These are phyloP conservation scores for Alternaria gansuensis DNA, from an alignment of 2,329 filamentous ascomycete genomes.

Conservation along the genomic window DNA sequence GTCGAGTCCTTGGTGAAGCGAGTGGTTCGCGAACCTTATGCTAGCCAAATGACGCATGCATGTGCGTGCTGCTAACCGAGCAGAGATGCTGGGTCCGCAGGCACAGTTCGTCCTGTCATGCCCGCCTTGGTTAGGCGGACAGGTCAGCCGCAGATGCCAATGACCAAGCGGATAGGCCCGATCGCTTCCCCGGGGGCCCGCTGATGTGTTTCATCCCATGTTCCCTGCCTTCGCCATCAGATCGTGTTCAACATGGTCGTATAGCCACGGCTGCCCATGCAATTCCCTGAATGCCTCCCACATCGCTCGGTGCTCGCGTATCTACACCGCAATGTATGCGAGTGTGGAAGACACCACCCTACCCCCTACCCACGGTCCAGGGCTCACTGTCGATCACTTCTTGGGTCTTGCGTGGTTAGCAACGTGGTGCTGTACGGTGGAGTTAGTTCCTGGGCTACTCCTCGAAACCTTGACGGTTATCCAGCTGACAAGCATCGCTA, in stretches of 20 bases:
- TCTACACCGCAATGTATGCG: constrained; percentile 14
- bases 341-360: not conserved
- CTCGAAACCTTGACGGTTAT: constrained; percentile 3
- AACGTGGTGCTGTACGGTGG: constrained; percentile 1
- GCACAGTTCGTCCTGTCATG: constrained; percentile 24
- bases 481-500: constrained; percentile 6
- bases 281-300: constrained; percentile 7
- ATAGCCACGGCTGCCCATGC: constrained; percentile 11
- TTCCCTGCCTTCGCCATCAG: constrained; percentile 20
- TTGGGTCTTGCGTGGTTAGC: not conserved
- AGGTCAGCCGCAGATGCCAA: constrained; percentile 12
- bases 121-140: constrained; percentile 15
- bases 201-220: constrained; percentile 23
- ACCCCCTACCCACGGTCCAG: not conserved
- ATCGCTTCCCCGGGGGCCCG: constrained; percentile 16
- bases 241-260: constrained; percentile 20
- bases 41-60: constrained; percentile 13
- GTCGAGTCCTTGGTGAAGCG: constrained; percentile 4
- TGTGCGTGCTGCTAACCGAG: constrained; percentile 2
- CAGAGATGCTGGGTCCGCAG: constrained; percentile 11
- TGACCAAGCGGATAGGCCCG: constrained; percentile 23
- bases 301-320: not conserved
- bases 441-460: constrained; percentile 1
- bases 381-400: constrained; percentile 12
- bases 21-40: constrained; percentile 15